Base-by-base conservation (phyloP, 768 basidiomycete genomes). In the Suillus subaureus region DNA sequence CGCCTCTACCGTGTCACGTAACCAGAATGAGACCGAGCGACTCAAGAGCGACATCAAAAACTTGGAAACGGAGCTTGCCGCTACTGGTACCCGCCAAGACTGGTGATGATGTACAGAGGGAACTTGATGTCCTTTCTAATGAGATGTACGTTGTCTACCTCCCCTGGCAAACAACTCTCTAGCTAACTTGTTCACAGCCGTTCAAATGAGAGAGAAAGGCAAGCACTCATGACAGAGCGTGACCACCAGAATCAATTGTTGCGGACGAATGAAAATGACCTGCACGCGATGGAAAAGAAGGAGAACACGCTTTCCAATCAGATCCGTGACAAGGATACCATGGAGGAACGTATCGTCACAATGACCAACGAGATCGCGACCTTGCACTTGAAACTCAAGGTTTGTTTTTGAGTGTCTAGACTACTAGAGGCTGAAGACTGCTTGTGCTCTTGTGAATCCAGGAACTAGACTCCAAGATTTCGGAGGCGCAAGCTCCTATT, bases 21-120 rank as follows among this genome's bases (percentile, higher is more conserved):
- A 89, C 23, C 85, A 85, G 62, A 81, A 78, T 70, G 89, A 93
- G 68, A 75, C 88, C 42, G 81, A 85, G 62, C 81, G 81, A 16
- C 82, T 94, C 21, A 81, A 83, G 61, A 79, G 83, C 49, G 93
- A 95, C 45, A 85, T 91, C 54, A 67, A 74, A 11, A 79, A 81
- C 56, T 79, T 95, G 54, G 93, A 97, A 75, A 79, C 79, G 56
- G 87, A 91, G 56, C 83, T 99, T 18, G 79, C 83, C 23, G 78
- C 84, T 8, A 88, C 88, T 2, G 96, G 96, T 2, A 91, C 90
- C n/a, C 40, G 84, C 86, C 16, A 93, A 88, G 76, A 95, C 96
- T 1, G 85, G 87, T 1, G 92, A 94, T 55, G 95, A 96, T 56
- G 90, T 98, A 18, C 92, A 98, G 74, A 78, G 70, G 31, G 90